Conservation (phyloP, 495 filamentous ascomycete species). For the Trichoderma gamsii region DNA sequence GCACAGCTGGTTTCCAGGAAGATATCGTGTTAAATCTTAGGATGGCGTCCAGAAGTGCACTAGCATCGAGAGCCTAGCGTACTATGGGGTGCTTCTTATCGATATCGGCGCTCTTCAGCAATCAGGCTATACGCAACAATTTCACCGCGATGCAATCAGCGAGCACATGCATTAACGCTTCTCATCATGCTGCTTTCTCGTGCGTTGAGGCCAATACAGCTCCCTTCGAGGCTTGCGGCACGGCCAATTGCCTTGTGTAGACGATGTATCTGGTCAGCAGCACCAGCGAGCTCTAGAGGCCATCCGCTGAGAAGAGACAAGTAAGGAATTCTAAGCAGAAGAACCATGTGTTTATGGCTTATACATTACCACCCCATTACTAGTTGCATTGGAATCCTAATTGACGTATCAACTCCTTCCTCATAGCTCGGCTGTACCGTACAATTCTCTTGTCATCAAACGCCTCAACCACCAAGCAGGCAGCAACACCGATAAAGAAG, state of each 20-base stretch:
- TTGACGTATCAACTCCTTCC: background rate
- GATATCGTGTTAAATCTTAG: too few species aligned
- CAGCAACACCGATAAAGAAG: background rate
- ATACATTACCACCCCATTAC: background rate
- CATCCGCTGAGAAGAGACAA: background rate
- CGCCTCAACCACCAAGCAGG: background rate
- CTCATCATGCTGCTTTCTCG: slow-evolving; percentile 1
- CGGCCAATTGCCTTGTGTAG: background rate
- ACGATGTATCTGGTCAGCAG: slow-evolving; percentile 17
- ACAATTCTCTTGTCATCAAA: background rate
- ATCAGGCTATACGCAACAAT: too few species aligned
- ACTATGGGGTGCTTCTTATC: too few species aligned
- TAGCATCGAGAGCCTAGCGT: too few species aligned
- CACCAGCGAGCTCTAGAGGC: background rate
- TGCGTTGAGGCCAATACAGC: background rate
- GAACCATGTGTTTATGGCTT: background rate
- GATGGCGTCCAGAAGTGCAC: too few species aligned
- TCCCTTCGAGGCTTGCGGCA: background rate
- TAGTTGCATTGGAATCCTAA: background rate
- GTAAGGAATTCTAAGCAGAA: background rate
- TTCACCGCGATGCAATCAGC: background rate
- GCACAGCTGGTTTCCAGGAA: too few species aligned
- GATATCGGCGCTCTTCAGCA: too few species aligned
- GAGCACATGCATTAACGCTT: background rate
- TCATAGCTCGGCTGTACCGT: background rate